Percentiles rank a stretch among this genome's conserved stretches.
Evolutionary conservation across 805 yeast genomes (phyloP).

Genomic region (Nakazawaea ambrosiae): DNA sequence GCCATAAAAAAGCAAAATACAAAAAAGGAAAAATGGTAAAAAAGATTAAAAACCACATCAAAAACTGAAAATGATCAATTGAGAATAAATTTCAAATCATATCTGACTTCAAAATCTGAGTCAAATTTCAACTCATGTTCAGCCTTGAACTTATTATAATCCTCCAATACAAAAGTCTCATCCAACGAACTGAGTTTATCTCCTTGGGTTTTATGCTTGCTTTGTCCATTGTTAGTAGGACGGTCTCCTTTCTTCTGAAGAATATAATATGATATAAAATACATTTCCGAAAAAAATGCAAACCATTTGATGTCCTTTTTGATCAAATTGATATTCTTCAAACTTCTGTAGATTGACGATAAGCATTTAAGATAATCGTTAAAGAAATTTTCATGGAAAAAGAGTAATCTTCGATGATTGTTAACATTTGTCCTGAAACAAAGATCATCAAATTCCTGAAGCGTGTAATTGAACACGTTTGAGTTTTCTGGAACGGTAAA

Average conservation of each 20-base stretch:
- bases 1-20: too few species aligned
- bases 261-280: constrained; percentile 3
- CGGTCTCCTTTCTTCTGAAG: constrained; percentile 3
- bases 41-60: too few species aligned
- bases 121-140: constrained; percentile 1
- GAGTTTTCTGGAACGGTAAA: neutral
- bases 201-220: too few species aligned
- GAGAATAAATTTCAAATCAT: constrained; percentile 7
- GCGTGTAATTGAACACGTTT: constrained; percentile 5
- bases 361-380: neutral
- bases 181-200: neutral
- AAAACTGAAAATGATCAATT: constrained; percentile 5
- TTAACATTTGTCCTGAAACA: constrained; percentile 6
- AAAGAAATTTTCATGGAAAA: neutral
- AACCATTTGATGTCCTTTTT: constrained; percentile 9
- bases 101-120: constrained; percentile 1
- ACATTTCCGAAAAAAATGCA: constrained; percentile 3
- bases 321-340: constrained; percentile 1
- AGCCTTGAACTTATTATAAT: constrained; percentile 4
- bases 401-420: neutral
- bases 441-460: constrained; percentile 6
- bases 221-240: constrained; percentile 1
- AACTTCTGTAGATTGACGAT: neutral
- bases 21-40: too few species aligned
- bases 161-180: constrained; percentile 4